Conservation (phyloP, 2,329 filamentous ascomycete genomes). For the Diaporthe amygdali region DNA sequence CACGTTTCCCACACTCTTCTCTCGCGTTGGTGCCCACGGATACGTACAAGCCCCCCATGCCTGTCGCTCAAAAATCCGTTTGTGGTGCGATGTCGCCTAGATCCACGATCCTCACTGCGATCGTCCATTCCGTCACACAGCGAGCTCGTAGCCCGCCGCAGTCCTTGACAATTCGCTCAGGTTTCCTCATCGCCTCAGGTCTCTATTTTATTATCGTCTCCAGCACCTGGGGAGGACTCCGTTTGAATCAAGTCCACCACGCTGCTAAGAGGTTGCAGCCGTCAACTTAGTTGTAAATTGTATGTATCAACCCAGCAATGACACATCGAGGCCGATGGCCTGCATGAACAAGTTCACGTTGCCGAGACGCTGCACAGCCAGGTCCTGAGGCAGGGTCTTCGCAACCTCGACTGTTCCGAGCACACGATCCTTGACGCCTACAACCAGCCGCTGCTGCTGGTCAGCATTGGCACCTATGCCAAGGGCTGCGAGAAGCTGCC, state of each 20-base stretch:
- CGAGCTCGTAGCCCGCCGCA: not conserved
- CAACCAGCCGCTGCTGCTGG: constrained; percentile 91
- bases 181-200: not conserved
- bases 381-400: constrained; percentile 86
- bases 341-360: constrained; percentile 99
- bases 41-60: constrained; percentile 12
- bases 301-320: constrained; percentile 57
- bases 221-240: not conserved
- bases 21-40: not conserved
- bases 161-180: not conserved
- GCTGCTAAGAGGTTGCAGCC: not conserved
- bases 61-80: not conserved
- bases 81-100: not conserved
- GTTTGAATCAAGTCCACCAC: not conserved
- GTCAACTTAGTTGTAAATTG: not conserved
- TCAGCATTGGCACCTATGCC: constrained; percentile 92
- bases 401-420: constrained; percentile 91
- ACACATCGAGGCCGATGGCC: constrained; percentile 97
- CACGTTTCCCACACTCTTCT: not conserved
- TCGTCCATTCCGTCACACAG: not conserved
- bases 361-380: constrained; percentile 81
- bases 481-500: constrained; percentile 96
- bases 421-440: constrained; percentile 96
- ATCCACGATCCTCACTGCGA: not conserved
- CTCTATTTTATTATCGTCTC: not conserved